Percentiles rank a stretch among this genome's conserved stretches.
These are phyloP conservation scores for Aspergillus aculeatinus DNA, from an alignment of 2,329 filamentous ascomycete genomes.

Conservation along the genomic window DNA sequence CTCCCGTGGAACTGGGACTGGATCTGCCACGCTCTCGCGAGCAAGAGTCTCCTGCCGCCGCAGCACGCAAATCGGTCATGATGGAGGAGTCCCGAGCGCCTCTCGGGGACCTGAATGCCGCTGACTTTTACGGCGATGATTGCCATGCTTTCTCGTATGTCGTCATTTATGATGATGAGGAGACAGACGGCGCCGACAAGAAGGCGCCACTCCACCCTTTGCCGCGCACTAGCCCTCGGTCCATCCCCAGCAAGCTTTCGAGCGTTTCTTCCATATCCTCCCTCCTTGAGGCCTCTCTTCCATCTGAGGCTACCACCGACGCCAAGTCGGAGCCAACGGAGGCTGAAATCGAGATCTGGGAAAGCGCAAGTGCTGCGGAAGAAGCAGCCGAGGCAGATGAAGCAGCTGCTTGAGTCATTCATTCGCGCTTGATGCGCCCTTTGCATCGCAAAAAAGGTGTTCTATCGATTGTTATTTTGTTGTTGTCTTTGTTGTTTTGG, in stretches of 20 bases:
- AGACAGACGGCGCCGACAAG: slow-evolving; percentile 16
- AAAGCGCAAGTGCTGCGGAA: slow-evolving; percentile 65
- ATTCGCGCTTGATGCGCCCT: not conserved
- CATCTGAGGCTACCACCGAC: slow-evolving; percentile 38
- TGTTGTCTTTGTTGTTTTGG: not conserved
- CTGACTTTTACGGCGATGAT: slow-evolving; percentile 67
- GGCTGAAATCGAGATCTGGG: slow-evolving; percentile 65
- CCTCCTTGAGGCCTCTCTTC: slow-evolving; percentile 22
- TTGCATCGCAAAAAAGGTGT: not conserved
- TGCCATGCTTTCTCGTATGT: slow-evolving; percentile 64
- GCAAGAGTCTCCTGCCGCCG: slow-evolving; percentile 21
- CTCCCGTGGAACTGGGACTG: slow-evolving; percentile 63
- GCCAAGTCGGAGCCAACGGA: slow-evolving; percentile 53
- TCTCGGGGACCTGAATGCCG: slow-evolving; percentile 64
- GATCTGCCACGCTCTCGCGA: slow-evolving; percentile 52
- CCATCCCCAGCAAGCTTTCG: slow-evolving; percentile 21
- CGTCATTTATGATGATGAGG: slow-evolving; percentile 62
- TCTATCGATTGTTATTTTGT: not conserved
- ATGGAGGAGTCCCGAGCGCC: slow-evolving; percentile 65
- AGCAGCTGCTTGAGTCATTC: not conserved
- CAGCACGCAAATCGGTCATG: slow-evolving; percentile 53
- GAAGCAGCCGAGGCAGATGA: slow-evolving; percentile 32
- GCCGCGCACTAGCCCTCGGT: slow-evolving; percentile 9
- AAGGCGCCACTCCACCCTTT: slow-evolving; percentile 14
- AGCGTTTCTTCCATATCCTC: slow-evolving; percentile 30